Evolutionary conservation across 768 basidiomycete genomes (phyloP), one percentile per base, ranked within the genome.

Genomic region (Collybia nuda): DNA sequence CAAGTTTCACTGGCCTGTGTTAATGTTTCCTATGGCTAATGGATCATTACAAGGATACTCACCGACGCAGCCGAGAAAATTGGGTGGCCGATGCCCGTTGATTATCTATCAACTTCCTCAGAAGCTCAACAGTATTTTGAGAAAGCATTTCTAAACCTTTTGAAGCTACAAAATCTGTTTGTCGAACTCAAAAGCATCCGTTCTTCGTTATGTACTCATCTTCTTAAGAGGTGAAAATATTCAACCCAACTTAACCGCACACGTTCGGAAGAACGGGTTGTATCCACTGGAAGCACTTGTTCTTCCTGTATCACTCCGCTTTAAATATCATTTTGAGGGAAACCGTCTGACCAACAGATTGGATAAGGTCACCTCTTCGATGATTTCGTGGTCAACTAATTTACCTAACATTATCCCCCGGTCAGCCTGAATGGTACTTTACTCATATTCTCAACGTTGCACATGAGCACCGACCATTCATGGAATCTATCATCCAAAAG

Each of bases 401-500:
- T 53, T 1, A 35, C 40, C 15, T 32, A 37, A 29, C 21, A 28
- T 7, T 50, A 36, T 47, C 29, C 7, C 19, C 61, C 24, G n/a
- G 15, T 24, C 36, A 96, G 93, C 96, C 97, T 1, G 97, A 98
- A 66, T 98, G 95, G 92, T 98, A 92, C 61, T 90, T 98, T 63
- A 87, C 93, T 2, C 91, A 98, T 64, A 74, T 98, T 19, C 76
- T 91, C 42, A 95, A 98, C 62, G 81, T 88, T 51, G 79, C 83
- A 11, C 91, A 93, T 57, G 90, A 96, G 50, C 94, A 98, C 53
- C 77, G 81, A 21, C 67, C 76, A 2, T 95, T 98, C 66, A 84
- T 97, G 78, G 84, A 89, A 43, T 70, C 69, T 7, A 73, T 87
- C 39, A 70, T 96, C 17, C 94, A 96, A 64, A 75, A 70, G 23